phyloP scores from a whole-genome alignment of 2,329 filamentous ascomycete species.

The Penicillium sp. region DNA sequence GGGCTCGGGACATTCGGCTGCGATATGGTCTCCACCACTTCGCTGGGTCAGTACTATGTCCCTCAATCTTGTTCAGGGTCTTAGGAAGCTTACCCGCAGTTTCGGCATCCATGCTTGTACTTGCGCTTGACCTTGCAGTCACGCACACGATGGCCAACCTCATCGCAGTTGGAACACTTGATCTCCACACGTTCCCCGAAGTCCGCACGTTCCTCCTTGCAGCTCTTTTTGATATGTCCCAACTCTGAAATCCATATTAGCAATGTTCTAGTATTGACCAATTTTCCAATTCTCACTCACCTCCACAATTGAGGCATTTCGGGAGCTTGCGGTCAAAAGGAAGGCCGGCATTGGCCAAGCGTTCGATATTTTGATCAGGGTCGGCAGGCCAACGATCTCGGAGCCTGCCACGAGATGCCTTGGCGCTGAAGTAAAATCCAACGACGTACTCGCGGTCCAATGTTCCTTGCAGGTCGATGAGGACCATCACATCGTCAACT shows the following conservation, averaged over 20 bases:
- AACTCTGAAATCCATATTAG: slow-evolving; percentile 38
- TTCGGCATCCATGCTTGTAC: slow-evolving; percentile 51
- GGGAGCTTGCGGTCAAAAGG: slow-evolving; percentile 53
- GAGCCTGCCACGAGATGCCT: slow-evolving; percentile 50
- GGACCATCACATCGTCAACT: slow-evolving; percentile 46
- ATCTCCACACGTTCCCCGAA: slow-evolving; percentile 46
- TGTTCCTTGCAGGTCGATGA: slow-evolving; percentile 57
- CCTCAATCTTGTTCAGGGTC: neutral
- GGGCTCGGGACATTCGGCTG: slow-evolving; percentile 51
- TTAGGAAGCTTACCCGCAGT: slow-evolving; percentile 49
- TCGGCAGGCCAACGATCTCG: slow-evolving; percentile 52
- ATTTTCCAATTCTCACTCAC: slow-evolving; percentile 28
- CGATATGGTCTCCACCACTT: slow-evolving; percentile 48
- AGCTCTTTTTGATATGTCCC: slow-evolving; percentile 52
- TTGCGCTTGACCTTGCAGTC: slow-evolving; percentile 46
- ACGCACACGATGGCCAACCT: slow-evolving; percentile 51
- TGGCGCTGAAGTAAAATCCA: slow-evolving; percentile 50
- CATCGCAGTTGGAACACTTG: slow-evolving; percentile 54
- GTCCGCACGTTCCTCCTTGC: slow-evolving; percentile 48
- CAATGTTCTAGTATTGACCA: neutral
- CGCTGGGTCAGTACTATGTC: slow-evolving; percentile 18
- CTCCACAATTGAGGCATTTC: slow-evolving; percentile 54
- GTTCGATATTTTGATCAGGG: slow-evolving; percentile 54
- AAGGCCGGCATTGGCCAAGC: slow-evolving; percentile 54
- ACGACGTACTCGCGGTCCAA: slow-evolving; percentile 54